Base-by-base conservation (phyloP, 805 yeast species). In the Wickerhamiella nectarea region DNA sequence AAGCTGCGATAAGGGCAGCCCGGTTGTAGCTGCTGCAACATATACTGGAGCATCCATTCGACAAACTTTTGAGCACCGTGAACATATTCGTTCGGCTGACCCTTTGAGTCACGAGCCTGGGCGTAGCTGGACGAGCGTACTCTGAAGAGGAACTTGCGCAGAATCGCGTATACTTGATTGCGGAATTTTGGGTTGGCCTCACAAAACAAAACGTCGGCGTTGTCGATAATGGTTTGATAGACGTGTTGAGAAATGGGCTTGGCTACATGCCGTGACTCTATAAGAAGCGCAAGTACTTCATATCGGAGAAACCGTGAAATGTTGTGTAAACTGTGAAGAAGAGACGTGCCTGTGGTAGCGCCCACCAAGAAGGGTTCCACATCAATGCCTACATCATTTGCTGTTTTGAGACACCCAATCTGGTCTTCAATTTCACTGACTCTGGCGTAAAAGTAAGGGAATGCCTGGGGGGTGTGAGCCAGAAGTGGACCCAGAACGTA, bases 181-280 rank as follows among this genome's bases (percentile, higher is more conserved):
- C 95, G 67, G 1, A 73, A 66, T 48, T 80, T 87, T 12, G 83
- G 67, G 45, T 78, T 75, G 15, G 72, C 66, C 46, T 82, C 93
- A n/a, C 71, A 66, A 46, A 80, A 69, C 48, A 78, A 68, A 3
- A 70, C 60, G 24, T 71, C 72, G 4, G 78, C 53, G 24, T 69
- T 61, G 0, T 64, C 56, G 31, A 59, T 51, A 0, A 86, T 50
- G 1, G 72, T 52, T 0, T 65, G 63, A 45, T 71, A 71, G 0
- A 74, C 64, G 20, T 57, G 57, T 0, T 61, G 39, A 1, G 73
- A 66, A 2, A 87, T 67, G 0, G 76, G 75, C 40, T 64, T 65
- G 0, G 94, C 73, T 2, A 73, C 72, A 51, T 77, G 78, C 1
- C 76, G 70, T 0, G 85, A 72, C 2, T 72, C 68, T 0, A 81